phyloP scores from a whole-genome alignment of 768 basidiomycete genomes.

The Suillus hirtellus region DNA sequence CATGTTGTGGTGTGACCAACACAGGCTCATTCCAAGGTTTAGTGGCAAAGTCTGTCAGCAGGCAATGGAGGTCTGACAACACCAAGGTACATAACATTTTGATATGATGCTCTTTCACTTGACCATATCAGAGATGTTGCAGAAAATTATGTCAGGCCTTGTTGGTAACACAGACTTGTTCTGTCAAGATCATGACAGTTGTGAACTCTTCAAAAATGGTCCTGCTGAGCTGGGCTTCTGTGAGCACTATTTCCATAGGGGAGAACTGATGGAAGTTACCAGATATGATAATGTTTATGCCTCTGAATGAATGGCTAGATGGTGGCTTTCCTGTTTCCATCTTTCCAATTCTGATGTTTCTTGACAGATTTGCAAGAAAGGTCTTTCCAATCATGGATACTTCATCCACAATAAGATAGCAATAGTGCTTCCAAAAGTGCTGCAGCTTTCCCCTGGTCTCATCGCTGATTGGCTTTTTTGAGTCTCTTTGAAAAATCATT shows the following conservation, averaged over 20 bases:
- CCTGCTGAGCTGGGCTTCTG: slow-evolving; percentile 17
- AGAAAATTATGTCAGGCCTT: slow-evolving; percentile 34
- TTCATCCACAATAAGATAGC: too few relatives aligned
- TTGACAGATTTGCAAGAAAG: slow-evolving; percentile 1
- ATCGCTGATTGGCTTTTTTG: too few relatives aligned
- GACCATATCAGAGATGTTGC: slow-evolving; percentile 24
- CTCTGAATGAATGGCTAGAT: slow-evolving; percentile 31
- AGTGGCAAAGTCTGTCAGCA: slow-evolving; percentile 17
- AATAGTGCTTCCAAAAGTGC: too few relatives aligned
- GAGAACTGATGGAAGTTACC: slow-evolving; percentile 44
- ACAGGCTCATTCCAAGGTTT: slow-evolving; percentile 24
- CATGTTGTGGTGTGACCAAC: slow-evolving; percentile 34
- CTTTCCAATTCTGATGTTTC: slow-evolving; percentile 1
- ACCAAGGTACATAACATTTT: slow-evolving; percentile 26
- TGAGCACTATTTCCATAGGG: slow-evolving; percentile 6
- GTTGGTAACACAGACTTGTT: slow-evolving; percentile 37
- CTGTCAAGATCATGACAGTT: slow-evolving; percentile 33
- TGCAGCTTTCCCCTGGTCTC: too few relatives aligned
- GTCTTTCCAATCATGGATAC: too few relatives aligned
- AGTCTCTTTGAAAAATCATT: too few relatives aligned
- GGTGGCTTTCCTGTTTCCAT: neutral
- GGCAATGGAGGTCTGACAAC: slow-evolving; percentile 14
- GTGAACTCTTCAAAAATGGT: slow-evolving; percentile 29
- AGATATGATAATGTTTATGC: slow-evolving; percentile 40
- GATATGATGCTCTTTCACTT: slow-evolving; percentile 24